These are phyloP conservation scores for Brettanomyces naardenensis DNA, from an alignment of 805 yeast species.

Conservation along the genomic window DNA sequence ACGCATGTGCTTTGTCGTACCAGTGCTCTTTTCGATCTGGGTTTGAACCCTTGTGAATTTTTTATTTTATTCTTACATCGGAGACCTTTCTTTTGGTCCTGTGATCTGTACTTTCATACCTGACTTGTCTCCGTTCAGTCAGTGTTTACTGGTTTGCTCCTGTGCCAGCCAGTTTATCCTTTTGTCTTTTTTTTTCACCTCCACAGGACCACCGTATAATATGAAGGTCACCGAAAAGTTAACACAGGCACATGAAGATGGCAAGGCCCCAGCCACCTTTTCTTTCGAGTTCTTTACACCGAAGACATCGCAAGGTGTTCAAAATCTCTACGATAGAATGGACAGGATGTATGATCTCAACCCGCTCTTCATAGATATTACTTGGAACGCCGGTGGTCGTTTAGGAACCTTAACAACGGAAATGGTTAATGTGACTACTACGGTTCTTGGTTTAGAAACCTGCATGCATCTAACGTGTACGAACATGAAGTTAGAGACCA, in stretches of 20 bases:
- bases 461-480: constrained; percentile 98
- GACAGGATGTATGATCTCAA: constrained; percentile 91
- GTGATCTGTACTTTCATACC: too few relatives aligned
- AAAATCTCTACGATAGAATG: constrained; percentile 92
- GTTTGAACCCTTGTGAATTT: too few relatives aligned
- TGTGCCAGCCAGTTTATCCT: neutral
- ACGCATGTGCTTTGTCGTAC: too few relatives aligned
- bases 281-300: constrained; percentile 98
- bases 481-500: constrained; percentile 74
- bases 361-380: constrained; percentile 90
- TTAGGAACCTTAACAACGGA: constrained; percentile 79
- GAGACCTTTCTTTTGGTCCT: too few relatives aligned
- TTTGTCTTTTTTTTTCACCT: neutral
- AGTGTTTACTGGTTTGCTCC: neutral
- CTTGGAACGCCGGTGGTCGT: constrained; percentile 98
- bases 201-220: too few relatives aligned
- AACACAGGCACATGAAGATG: constrained; percentile 28
- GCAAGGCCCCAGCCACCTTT: constrained; percentile 53
- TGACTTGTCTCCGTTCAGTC: too few relatives aligned
- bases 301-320: constrained; percentile 94
- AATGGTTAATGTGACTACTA: constrained; percentile 84
- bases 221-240: constrained; percentile 44
- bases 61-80: too few relatives aligned
- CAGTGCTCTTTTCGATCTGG: too few relatives aligned
- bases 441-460: constrained; percentile 86